These are phyloP conservation scores for Coemansia sp. DNA, from an alignment of 192 early-diverging fungal species.

Conservation along the genomic window DNA sequence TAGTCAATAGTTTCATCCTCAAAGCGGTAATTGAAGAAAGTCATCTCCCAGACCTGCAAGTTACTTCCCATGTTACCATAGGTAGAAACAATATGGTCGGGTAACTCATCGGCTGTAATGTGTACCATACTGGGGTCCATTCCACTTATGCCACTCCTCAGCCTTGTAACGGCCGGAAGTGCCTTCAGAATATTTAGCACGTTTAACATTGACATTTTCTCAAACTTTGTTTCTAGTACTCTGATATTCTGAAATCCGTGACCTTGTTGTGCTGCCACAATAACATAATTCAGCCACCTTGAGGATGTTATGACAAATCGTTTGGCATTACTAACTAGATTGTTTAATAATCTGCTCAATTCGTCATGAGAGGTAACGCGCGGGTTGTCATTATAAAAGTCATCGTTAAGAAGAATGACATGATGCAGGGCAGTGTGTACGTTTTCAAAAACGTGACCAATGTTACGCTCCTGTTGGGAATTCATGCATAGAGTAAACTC, in stretches of 20 bases:
- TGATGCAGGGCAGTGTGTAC: too few relatives aligned
- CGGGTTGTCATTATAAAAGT: too few relatives aligned
- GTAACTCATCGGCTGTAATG: not conserved
- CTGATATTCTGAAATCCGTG: not conserved
- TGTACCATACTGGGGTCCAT: not conserved
- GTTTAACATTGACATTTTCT: not conserved
- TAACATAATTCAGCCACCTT: too few relatives aligned
- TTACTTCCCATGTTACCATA: not conserved
- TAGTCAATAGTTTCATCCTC: not conserved
- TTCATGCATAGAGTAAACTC: too few relatives aligned
- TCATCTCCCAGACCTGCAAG: not conserved
- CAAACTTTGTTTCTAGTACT: not conserved
- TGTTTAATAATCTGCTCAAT: not conserved
- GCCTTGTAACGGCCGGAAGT: not conserved
- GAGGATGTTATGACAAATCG: not conserved
- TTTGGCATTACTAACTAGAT: not conserved
- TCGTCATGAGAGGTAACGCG: too few relatives aligned
- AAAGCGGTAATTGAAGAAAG: not conserved
- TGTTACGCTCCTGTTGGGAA: too few relatives aligned
- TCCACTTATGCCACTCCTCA: not conserved
- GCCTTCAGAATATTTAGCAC: not conserved
- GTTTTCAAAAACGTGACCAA: too few relatives aligned
- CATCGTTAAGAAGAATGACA: too few relatives aligned
- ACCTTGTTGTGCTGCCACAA: not conserved
- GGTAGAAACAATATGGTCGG: not conserved